Percentiles rank a stretch among this genome's conserved stretches.
phyloP scores from a whole-genome alignment of 148 eudicot genomes.

The Vaccinium darrowii region DNA sequence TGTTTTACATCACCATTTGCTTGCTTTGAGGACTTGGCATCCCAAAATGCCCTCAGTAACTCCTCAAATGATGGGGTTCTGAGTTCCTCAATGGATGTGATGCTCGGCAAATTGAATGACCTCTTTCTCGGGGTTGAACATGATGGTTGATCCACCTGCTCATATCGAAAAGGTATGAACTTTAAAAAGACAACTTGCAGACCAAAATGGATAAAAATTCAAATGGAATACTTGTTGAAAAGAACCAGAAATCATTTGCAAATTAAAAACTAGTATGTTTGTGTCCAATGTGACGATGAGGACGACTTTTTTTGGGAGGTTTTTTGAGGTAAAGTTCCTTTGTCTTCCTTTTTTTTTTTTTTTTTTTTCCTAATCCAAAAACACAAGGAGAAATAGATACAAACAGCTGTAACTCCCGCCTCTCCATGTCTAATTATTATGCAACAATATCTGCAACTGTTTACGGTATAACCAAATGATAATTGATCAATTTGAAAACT shows the following conservation, averaged over 20 bases:
- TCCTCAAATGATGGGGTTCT: constrained; percentile 86
- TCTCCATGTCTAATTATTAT: background rate
- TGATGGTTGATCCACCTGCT: constrained; percentile 93
- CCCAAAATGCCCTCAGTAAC: constrained; percentile 77
- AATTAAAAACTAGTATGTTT: background rate
- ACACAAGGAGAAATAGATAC: background rate
- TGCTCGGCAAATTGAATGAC: constrained; percentile 67
- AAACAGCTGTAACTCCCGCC: background rate
- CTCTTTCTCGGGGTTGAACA: constrained; percentile 93
- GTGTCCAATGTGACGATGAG: background rate
- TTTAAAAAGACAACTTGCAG: background rate
- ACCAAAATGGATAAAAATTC: background rate
- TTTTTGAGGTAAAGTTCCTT: background rate
- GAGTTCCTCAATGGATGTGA: constrained; percentile 85
- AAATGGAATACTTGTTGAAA: background rate
- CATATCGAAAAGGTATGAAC: background rate
- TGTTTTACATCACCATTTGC: constrained; percentile 78
- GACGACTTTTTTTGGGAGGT: background rate
- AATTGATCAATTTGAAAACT: background rate
- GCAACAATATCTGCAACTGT: background rate
- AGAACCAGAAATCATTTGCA: background rate
- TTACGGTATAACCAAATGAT: background rate
- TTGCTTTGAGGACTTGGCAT: constrained; percentile 68
- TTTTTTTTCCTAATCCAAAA: background rate
- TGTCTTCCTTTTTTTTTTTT: background rate